Evolutionary conservation across 768 basidiomycete genomes (phyloP).

Genomic region (Rhodotorula graminis): DNA sequence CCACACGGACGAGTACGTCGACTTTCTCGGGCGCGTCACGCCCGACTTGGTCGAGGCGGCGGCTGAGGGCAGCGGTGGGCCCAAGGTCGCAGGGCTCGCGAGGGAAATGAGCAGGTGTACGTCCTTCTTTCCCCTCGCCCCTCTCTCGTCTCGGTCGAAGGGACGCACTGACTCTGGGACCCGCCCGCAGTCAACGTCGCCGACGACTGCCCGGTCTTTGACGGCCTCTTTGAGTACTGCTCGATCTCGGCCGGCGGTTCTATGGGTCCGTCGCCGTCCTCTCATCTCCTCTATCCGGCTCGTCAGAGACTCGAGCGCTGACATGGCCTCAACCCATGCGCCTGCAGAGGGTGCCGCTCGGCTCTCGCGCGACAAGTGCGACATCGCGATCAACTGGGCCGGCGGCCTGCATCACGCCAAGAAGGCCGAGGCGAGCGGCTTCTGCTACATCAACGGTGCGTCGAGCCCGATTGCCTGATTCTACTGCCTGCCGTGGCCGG

Average conservation of each 20-base stretch:
- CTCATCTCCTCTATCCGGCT: too few relatives aligned
- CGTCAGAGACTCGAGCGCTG: not conserved
- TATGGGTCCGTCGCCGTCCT: conserved; percentile 66
- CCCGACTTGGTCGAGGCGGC: conserved; percentile 55
- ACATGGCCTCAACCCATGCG: not conserved
- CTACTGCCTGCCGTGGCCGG: not conserved
- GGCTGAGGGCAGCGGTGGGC: conserved; percentile 27
- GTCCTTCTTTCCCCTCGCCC: too few relatives aligned
- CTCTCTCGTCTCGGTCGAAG: too few relatives aligned
- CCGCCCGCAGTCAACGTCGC: conserved; percentile 77
- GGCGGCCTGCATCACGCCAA: conserved; percentile 98
- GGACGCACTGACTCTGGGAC: not conserved
- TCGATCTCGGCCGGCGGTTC: conserved; percentile 99
- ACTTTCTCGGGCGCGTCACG: conserved; percentile 69
- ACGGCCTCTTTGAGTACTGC: conserved; percentile 97
- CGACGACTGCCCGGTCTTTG: conserved; percentile 98
- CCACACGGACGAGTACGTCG: conserved; percentile 51
- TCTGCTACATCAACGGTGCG: conserved; percentile 95
- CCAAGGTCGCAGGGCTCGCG: conserved; percentile 26
- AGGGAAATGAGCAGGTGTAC: conserved; percentile 38
- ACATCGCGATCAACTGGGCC: conserved; percentile 99
- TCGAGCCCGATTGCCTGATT: conserved; percentile 53
- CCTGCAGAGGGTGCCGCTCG: conserved; percentile 87
- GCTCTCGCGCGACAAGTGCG: conserved; percentile 91
- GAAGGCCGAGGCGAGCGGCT: conserved; percentile 97